Conservation (phyloP, 1,284 basidiomycete genomes). For the Marasmius tenuissimus region DNA sequence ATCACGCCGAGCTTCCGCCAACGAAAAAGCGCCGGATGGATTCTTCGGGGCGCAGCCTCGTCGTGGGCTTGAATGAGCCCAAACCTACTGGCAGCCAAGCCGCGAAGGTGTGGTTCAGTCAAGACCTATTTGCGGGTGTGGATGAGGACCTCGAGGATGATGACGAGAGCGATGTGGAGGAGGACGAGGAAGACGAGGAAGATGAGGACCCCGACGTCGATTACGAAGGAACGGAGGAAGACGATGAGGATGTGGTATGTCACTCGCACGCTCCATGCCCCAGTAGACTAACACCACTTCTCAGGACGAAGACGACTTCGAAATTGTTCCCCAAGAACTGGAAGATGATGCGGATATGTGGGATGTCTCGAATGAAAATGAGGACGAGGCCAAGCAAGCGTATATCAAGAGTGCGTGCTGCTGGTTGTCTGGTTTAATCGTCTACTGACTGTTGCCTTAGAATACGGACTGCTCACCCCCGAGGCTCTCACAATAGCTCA, state of each 20-base stretch:
- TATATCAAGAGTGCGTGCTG: constrained; percentile 67
- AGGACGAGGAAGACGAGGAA: constrained; percentile 36
- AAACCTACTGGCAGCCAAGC: constrained; percentile 43
- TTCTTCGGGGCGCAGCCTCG: constrained; percentile 32
- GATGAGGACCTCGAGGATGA: constrained; percentile 49
- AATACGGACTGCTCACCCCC: constrained; percentile 83
- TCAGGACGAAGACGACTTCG: constrained; percentile 60
- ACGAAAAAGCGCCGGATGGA: constrained; percentile 39
- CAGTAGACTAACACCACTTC: not conserved
- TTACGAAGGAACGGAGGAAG: constrained; percentile 17
- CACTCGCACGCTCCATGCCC: not conserved
- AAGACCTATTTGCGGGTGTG: constrained; percentile 86
- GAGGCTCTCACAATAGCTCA: constrained; percentile 94
- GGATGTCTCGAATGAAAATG: constrained; percentile 80
- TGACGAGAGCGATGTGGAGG: constrained; percentile 34
- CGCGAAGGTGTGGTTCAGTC: constrained; percentile 90
- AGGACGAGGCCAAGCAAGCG: constrained; percentile 72
- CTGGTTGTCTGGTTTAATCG: constrained; percentile 6
- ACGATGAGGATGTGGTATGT: constrained; percentile 16
- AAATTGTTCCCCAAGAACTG: constrained; percentile 68
- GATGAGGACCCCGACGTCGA: constrained; percentile 25
- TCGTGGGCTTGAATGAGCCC: constrained; percentile 33
- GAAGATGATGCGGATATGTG: constrained; percentile 72
- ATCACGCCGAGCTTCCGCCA: constrained; percentile 43
- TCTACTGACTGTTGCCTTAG: constrained; percentile 39